Conservation (phyloP, 257 asterid genomes). For the Verbena officinalis region DNA sequence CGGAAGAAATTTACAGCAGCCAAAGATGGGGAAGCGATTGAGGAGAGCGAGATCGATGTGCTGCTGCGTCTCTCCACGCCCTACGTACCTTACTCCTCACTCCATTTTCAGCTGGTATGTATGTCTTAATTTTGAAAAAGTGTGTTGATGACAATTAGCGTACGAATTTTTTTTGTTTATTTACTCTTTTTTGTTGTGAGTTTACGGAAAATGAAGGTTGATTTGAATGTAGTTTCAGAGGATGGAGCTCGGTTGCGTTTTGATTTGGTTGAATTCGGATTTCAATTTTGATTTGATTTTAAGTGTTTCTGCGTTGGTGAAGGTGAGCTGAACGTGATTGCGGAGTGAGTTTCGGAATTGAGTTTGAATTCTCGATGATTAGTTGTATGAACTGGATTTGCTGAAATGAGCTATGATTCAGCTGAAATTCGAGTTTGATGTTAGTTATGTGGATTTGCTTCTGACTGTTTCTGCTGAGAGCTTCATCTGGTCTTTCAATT, state of each 20-base stretch:
- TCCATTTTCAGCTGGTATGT: constrained; percentile 72
- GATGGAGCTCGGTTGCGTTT: constrained; percentile 13
- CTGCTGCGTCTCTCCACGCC: constrained; percentile 82
- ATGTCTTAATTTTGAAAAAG: neutral
- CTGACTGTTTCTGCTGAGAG: constrained; percentile 17
- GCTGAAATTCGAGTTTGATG: constrained; percentile 16
- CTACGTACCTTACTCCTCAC: constrained; percentile 46
- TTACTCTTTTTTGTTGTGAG: neutral
- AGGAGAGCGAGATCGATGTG: constrained; percentile 69
- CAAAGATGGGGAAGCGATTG: constrained; percentile 81
- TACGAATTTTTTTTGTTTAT: neutral
- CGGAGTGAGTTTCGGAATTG: neutral
- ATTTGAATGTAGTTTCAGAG: constrained; percentile 1
- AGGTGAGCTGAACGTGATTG: constrained; percentile 7
- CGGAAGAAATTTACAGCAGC: constrained; percentile 21
- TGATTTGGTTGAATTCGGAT: constrained; percentile 9
- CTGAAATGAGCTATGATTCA: no score
- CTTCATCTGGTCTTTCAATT: constrained; percentile 10
- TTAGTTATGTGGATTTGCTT: constrained; percentile 1
- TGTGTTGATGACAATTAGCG: neutral
- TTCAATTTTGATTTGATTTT: constrained; percentile 1
- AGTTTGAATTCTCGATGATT: constrained; percentile 16
- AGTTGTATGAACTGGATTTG: constrained; percentile 14
- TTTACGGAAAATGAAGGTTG: constrained; percentile 19
- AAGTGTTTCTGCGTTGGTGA: constrained; percentile 4